A percentile compares a stretch with the other conserved stretches of the same genome.
phyloP scores from a whole-genome alignment of 2,329 filamentous ascomycete genomes.

The Verticillium tricorpus region DNA sequence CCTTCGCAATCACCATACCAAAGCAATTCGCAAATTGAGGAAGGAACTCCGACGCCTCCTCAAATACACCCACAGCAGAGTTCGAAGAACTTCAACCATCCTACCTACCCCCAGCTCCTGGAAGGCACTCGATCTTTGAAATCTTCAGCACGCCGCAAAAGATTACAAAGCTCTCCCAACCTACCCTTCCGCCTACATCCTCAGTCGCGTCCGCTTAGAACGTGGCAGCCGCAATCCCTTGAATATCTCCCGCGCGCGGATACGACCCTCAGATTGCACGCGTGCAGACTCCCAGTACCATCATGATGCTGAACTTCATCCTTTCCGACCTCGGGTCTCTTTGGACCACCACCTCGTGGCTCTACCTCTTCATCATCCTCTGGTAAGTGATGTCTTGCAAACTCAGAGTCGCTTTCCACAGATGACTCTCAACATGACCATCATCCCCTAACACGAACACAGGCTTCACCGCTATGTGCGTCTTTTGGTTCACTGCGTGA shows the following conservation, averaged over 20 bases:
- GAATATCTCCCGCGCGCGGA: not conserved
- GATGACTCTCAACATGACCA: not conserved
- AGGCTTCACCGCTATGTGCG: conserved; percentile 87
- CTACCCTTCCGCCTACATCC: not conserved
- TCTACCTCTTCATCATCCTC: conserved; percentile 20
- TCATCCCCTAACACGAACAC: conserved; percentile 15
- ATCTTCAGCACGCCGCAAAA: not conserved
- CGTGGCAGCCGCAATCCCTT: not conserved
- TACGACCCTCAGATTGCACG: not conserved
- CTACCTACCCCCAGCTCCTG: not conserved
- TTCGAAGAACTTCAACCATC: too few species aligned
- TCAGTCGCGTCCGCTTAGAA: not conserved
- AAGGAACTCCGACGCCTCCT: too few species aligned
- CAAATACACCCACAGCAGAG: too few species aligned
- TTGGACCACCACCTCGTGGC: conserved; percentile 12
- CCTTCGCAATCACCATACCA: not conserved
- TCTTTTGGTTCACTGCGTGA: conserved; percentile 77
- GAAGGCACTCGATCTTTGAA: not conserved
- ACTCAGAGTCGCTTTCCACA: not conserved
- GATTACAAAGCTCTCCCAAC: not conserved
- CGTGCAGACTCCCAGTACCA: not conserved
- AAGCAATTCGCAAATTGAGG: not conserved
- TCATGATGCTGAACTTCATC: conserved; percentile 9
- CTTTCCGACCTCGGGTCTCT: conserved; percentile 8
- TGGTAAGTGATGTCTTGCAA: conserved; percentile 35